phyloP scores from a whole-genome alignment of 2,329 filamentous ascomycete species.

The Cryoendolithus antarcticus region DNA sequence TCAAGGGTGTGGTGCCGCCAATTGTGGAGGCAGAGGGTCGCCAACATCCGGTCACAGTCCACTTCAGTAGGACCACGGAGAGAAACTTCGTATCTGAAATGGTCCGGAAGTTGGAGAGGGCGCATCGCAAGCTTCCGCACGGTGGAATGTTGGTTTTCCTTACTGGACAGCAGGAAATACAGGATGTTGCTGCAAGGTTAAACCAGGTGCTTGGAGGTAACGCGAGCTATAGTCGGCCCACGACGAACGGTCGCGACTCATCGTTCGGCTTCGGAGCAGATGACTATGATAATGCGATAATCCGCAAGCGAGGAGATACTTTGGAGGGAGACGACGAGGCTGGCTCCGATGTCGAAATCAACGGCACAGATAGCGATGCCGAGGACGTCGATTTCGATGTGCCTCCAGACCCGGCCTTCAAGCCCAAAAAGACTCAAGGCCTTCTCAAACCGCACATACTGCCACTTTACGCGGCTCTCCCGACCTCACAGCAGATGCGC shows the following conservation, averaged over 20 bases:
- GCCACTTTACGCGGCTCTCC: slow-evolving; percentile 86
- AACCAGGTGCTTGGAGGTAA: slow-evolving; percentile 51
- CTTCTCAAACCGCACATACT: slow-evolving; percentile 71
- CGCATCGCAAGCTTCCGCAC: slow-evolving; percentile 78
- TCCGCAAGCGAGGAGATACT: slow-evolving; percentile 26
- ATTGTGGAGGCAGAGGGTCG: slow-evolving; percentile 83
- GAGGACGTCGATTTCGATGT: slow-evolving; percentile 45
- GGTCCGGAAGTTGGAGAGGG: slow-evolving; percentile 73
- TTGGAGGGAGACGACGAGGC: slow-evolving; percentile 32
- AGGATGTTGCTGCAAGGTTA: slow-evolving; percentile 65
- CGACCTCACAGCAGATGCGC: slow-evolving; percentile 77
- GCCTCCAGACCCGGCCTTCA: slow-evolving; percentile 30
- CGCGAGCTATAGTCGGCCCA: slow-evolving; percentile 21
- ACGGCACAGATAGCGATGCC: slow-evolving; percentile 45
- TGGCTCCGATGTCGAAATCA: slow-evolving; percentile 47
- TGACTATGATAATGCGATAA: slow-evolving; percentile 65
- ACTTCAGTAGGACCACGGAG: slow-evolving; percentile 73
- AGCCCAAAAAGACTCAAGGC: slow-evolving; percentile 30
- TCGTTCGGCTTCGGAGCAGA: slow-evolving; percentile 33
- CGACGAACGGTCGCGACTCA: too few species aligned
- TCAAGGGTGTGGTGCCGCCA: slow-evolving; percentile 58
- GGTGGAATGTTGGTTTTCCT: slow-evolving; percentile 90
- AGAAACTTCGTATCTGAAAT: slow-evolving; percentile 85
- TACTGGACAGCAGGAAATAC: slow-evolving; percentile 87
- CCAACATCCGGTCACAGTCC: slow-evolving; percentile 78